Percentiles rank a stretch among this genome's conserved stretches.
phyloP scores from a whole-genome alignment of 2,329 filamentous ascomycete species.

The Pestalotiopsis sp. region DNA sequence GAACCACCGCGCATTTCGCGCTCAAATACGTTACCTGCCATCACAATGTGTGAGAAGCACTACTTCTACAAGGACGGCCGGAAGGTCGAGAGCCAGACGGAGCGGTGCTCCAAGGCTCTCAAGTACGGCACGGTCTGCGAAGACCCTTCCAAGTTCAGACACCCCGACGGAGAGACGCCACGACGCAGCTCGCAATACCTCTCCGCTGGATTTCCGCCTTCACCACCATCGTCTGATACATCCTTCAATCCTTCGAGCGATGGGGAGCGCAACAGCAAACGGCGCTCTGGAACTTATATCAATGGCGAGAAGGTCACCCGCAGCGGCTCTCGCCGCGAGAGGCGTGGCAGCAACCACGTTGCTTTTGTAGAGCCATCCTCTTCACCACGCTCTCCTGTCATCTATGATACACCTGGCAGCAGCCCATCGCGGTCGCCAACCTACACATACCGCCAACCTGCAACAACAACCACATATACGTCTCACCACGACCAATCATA shows the following conservation, averaged over 20 bases:
- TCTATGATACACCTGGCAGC: constrained; percentile 2
- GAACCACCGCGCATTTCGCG: constrained; percentile 8
- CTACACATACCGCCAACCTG: constrained; percentile 1
- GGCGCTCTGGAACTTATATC: constrained; percentile 12
- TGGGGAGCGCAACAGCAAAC: constrained; percentile 14
- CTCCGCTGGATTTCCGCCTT: constrained; percentile 7
- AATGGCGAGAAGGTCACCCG: constrained; percentile 8
- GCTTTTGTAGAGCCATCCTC: constrained; percentile 9
- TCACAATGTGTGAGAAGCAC: constrained; percentile 19
- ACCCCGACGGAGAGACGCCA: constrained; percentile 9
- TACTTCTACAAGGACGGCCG: constrained; percentile 11
- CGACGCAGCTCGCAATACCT: neutral
- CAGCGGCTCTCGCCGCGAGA: constrained; percentile 11
- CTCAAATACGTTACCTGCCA: constrained; percentile 14
- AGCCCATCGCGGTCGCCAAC: constrained; percentile 11
- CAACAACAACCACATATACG: neutral
- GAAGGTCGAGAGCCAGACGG: neutral
- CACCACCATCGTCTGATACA: constrained; percentile 14
- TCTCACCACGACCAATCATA: neutral
- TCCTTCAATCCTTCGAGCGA: constrained; percentile 14
- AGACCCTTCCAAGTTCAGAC: constrained; percentile 9
- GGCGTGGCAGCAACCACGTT: constrained; percentile 11
- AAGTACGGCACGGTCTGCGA: constrained; percentile 3
- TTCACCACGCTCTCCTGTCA: constrained; percentile 10
- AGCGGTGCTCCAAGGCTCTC: constrained; percentile 4